Percentiles rank a stretch among this genome's conserved stretches.
phyloP scores from a whole-genome alignment of 139 green algal species.

The Chlamydomonas schloesseri region DNA sequence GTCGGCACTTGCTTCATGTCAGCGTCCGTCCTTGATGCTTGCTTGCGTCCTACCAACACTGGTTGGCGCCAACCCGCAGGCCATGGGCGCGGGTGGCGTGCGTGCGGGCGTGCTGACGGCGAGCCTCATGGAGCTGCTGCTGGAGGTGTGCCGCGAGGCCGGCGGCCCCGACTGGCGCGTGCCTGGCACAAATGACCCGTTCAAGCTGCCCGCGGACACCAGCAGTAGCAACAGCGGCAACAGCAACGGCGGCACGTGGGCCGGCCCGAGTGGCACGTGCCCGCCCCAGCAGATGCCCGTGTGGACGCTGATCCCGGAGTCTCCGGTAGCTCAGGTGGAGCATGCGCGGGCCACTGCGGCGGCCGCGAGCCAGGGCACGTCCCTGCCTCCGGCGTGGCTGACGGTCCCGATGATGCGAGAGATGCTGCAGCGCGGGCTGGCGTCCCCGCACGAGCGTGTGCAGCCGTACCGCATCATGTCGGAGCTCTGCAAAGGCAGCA shows the following conservation, averaged over 20 bases:
- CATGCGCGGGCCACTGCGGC: background rate
- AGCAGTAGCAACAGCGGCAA: background rate
- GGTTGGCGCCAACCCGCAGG: too few species aligned
- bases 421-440: conserved; percentile 16
- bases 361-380: background rate
- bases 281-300: conserved; percentile 6
- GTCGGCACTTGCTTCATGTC: too few species aligned
- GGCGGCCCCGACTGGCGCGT: background rate
- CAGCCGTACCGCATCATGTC: background rate
- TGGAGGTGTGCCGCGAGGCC: background rate
- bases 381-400: background rate
- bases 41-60: too few species aligned
- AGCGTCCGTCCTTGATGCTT: too few species aligned
- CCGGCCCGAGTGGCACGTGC: background rate
- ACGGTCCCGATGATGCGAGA: background rate
- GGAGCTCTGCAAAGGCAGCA: background rate
- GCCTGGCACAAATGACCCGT: too few species aligned
- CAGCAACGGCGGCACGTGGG: background rate
- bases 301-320: background rate
- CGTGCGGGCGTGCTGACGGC: background rate
- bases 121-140: background rate
- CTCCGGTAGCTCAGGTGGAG: too few species aligned
- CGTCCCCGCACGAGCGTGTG: background rate
- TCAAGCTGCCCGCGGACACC: background rate
- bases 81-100: too few species aligned